These are phyloP conservation scores for Nothophaeocryptopus gaeumannii DNA, from an alignment of 2,329 filamentous ascomycete species.

Conservation along the genomic window DNA sequence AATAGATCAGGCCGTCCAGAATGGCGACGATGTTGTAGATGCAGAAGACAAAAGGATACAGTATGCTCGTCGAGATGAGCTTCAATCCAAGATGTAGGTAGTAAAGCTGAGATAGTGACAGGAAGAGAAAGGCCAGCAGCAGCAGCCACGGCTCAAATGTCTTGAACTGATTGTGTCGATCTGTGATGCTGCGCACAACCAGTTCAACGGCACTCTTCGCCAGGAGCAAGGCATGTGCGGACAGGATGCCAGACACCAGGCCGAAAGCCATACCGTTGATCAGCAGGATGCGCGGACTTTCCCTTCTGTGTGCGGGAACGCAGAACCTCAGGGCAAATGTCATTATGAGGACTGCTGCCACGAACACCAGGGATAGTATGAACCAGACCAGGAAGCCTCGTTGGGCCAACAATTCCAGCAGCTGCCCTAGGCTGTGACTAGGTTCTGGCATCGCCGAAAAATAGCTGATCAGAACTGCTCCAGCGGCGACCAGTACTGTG, in stretches of 20 bases:
- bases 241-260: conserved; percentile 82
- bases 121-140: conserved; percentile 71
- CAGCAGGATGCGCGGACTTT: conserved; percentile 52
- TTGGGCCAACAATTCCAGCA: conserved; percentile 71
- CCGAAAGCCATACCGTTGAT: conserved; percentile 83
- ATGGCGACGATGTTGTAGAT: conserved; percentile 99
- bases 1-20: conserved; percentile 94
- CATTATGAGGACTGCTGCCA: conserved; percentile 63
- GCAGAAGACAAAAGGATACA: conserved; percentile 97
- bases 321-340: conserved; percentile 49
- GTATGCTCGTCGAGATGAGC: conserved; percentile 87
- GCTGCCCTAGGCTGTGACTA: conserved; percentile 79
- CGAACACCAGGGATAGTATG: conserved; percentile 71
- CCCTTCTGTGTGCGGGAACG: conserved; percentile 30
- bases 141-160: conserved; percentile 95
- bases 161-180: conserved; percentile 87
- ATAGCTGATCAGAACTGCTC: conserved; percentile 86
- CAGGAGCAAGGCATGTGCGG: conserved; percentile 86
- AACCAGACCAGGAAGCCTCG: conserved; percentile 86
- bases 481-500: conserved; percentile 79
- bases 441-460: conserved; percentile 94
- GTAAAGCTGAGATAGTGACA: conserved; percentile 89
- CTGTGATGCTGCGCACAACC: conserved; percentile 79
- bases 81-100: conserved; percentile 93
- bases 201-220: conserved; percentile 97